Base-by-base conservation (phyloP, 1,139 yeast species). In the Hyphopichia pseudoburtonii region DNA sequence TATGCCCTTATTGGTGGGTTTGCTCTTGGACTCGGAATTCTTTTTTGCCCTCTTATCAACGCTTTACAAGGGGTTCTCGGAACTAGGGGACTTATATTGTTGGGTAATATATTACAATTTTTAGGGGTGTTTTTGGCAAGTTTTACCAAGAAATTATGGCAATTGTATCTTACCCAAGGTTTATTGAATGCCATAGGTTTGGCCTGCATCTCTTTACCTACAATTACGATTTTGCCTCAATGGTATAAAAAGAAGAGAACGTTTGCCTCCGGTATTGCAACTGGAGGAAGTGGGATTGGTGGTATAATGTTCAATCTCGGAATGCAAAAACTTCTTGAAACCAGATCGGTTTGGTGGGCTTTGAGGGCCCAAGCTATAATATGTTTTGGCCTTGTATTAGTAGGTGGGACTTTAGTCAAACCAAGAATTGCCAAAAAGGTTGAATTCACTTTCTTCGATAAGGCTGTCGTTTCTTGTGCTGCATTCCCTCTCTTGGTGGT, bases 201-300 rank as follows among this genome's bases (percentile, higher is more conserved):
- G 17, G 62, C 56, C 3, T 45, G 57, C 26, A 48, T 60, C 31
- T 45, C 57, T 17, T 33, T 60, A 18, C 64, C 64, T 1, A 49
- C 79, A 1, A 63, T 72, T 16, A 65, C 78, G 2, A 42, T 70
- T 6, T 60, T 81, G 10, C 86, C 87, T 0, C 74, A 73, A 34
- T 83, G 86, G 82, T 82, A 82, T 54, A 56, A 72, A 37, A 71
- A 72, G 46, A 73, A 62, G 44, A 66, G 86, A 44, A 75, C 81
- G 1, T 60, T 78, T 16, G 84, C 86, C 1, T 62, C 72, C 42
- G 84, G 84, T 7, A 48, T 78, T 11, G 68, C 77, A 3, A 57
- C 76, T 11, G 60, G 76, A 3, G 86, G 86, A 4, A 72, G 80
- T 3, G 86, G 58, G 5, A 28, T 38, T 16, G 51, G 52, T 4